Evolutionary conservation across 768 basidiomycete species (phyloP), one percentile per base, ranked within the genome.

Genomic region (Suillus americanus): DNA sequence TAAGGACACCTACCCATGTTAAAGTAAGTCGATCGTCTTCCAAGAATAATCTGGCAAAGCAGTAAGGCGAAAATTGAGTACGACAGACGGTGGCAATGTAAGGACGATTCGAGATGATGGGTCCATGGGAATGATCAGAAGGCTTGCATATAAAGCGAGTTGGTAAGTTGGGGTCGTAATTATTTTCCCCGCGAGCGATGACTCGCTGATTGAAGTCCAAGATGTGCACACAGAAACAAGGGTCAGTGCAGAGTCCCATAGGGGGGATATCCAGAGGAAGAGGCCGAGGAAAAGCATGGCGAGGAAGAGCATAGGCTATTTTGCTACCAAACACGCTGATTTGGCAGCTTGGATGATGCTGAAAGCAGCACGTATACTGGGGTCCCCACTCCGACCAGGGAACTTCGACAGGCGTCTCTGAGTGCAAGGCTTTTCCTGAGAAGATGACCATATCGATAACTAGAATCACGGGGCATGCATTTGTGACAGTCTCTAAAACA

Each of bases 381-480:
- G 23, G 38, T 40, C 56, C 38, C 37, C 56, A 57, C 3, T 57
- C 23, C 37, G 25, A 40, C 56, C 56, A 40, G 23, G 56, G 56
- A 38, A 57, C 16, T 8, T 25, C 56, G 33, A 13, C 20, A 35
- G 53, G 53, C 9, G 37, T 28, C 16, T 38, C 56, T 40, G 56
- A 57, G 23, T 25, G 25, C 16, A 40, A 25, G 37, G 5, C 38
- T 18, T 25, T 16, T 25, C 16, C 16, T 38, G 38, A 40, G 56
- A 57, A 57, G 37, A 57, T 40, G 25, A 12, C 56, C 37, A 57
- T 25, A 57, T 57, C 56, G 23, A 57, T 57, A 3, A 57, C 38
- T 28, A 57, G 9, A 57, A 38, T 18, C 10, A 25, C 23, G 16
- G 37, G 56, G 7, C 23, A 28, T 57, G 56, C 38, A 9, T 40